These are phyloP conservation scores for Torrubiella hemipterigena DNA, from an alignment of 2,329 filamentous ascomycete genomes.

Conservation along the genomic window DNA sequence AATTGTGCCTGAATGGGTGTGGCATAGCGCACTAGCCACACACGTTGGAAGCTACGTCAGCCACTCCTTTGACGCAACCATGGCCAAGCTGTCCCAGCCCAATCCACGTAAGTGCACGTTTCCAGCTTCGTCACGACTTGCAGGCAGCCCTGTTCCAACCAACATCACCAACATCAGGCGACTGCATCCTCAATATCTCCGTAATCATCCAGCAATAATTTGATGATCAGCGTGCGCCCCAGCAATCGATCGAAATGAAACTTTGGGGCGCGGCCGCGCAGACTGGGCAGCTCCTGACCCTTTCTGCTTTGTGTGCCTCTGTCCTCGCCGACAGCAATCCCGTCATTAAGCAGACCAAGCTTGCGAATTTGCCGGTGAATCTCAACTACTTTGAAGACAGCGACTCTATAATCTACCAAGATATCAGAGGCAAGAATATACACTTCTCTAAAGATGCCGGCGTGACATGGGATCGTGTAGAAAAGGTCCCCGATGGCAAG, in stretches of 20 bases:
- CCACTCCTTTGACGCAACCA: no score
- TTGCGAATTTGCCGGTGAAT: conserved; percentile 54
- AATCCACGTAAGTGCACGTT: no score
- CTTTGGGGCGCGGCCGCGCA: conserved; percentile 33
- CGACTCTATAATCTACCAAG: conserved; percentile 66
- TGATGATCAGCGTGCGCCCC: conserved; percentile 27
- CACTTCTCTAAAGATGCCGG: conserved; percentile 77
- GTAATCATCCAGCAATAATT: no score
- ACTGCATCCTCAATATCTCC: no score
- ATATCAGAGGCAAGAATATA: conserved; percentile 49
- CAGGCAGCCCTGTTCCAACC: no score
- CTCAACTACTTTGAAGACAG: conserved; percentile 89
- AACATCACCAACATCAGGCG: no score
- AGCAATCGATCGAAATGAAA: conserved; percentile 39
- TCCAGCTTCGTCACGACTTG: no score
- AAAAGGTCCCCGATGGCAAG: conserved; percentile 51
- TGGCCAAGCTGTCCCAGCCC: no score
- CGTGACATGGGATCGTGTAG: conserved; percentile 57
- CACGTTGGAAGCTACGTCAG: no score
- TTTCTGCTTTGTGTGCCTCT: conserved; percentile 30
- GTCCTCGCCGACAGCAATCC: conserved; percentile 51
- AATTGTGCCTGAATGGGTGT: no score
- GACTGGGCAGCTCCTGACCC: conserved; percentile 37
- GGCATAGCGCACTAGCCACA: no score
- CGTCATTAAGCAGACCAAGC: conserved; percentile 48